Evolutionary conservation across 306 rosid genomes (phyloP).

Genomic region (Rubus parviflorus): DNA sequence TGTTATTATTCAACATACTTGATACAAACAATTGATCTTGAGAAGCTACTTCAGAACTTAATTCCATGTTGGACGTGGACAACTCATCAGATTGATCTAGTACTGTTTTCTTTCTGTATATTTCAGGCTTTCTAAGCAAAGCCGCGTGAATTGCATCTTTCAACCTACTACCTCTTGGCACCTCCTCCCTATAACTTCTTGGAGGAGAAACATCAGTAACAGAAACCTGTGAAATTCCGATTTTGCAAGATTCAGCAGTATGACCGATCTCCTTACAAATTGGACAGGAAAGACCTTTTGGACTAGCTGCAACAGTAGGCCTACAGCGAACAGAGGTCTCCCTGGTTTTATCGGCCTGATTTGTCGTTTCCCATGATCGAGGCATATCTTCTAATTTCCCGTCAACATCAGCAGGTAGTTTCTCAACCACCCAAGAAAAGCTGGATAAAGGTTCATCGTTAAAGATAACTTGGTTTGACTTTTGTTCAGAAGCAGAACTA

Average conservation of each 20-base stretch:
- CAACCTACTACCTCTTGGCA: constrained; percentile 53
- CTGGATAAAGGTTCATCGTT: constrained; percentile 44
- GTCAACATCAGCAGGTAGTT: constrained; percentile 32
- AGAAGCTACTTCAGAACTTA: constrained; percentile 44
- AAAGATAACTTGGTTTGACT: constrained; percentile 27
- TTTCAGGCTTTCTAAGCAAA: constrained; percentile 73
- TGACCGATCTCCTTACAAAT: constrained; percentile 67
- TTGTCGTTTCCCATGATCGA: constrained; percentile 41
- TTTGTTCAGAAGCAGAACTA: constrained; percentile 34
- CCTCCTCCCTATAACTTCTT: constrained; percentile 56
- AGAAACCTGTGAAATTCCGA: constrained; percentile 38
- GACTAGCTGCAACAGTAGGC: constrained; percentile 39
- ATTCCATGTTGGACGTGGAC: constrained; percentile 40
- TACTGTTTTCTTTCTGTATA: constrained; percentile 61
- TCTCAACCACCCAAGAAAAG: constrained; percentile 39
- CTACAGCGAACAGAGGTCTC: constrained; percentile 46
- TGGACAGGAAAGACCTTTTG: constrained; percentile 47
- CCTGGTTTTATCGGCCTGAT: constrained; percentile 49
- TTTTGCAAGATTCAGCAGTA: constrained; percentile 53
- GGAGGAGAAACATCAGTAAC: constrained; percentile 44
- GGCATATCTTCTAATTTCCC: constrained; percentile 44
- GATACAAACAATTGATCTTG: constrained; percentile 44
- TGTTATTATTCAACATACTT: constrained; percentile 41
- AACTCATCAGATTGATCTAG: constrained; percentile 50
- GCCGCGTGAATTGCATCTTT: constrained; percentile 85